Conservation (phyloP, 2,329 filamentous ascomycete genomes). For the Penicillium capsulatum region DNA sequence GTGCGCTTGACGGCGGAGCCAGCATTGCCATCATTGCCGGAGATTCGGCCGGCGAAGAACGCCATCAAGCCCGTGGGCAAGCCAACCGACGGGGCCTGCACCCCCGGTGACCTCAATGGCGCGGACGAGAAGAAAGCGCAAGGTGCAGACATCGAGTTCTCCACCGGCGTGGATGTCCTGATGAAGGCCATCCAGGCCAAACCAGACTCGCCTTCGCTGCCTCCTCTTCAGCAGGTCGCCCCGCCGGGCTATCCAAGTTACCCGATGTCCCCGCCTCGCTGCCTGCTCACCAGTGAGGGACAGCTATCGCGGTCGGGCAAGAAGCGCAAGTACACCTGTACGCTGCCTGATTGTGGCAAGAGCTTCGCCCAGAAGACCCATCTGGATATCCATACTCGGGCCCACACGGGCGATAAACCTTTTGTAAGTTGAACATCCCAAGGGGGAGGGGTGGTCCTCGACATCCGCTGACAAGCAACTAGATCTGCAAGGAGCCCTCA, state of each 20-base stretch:
- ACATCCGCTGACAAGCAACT: conserved; percentile 6
- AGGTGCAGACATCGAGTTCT: conserved; percentile 57
- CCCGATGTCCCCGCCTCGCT: conserved; percentile 22
- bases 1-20: conserved; percentile 30
- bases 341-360: conserved; percentile 69
- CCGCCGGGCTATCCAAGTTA: conserved; percentile 24
- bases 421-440: conserved; percentile 63
- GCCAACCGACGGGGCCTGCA: conserved; percentile 3
- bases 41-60: conserved; percentile 38
- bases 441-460: not conserved
- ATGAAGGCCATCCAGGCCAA: conserved; percentile 85
- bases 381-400: conserved; percentile 79
- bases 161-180: conserved; percentile 78
- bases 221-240: conserved; percentile 35
- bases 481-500: conserved; percentile 65
- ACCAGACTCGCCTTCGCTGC: conserved; percentile 33
- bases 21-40: conserved; percentile 34
- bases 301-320: conserved; percentile 34
- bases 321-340: conserved; percentile 68
- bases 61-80: conserved; percentile 29
- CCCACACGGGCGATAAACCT: conserved; percentile 85
- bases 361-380: conserved; percentile 90
- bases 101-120: not conserved
- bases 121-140: conserved; percentile 3
- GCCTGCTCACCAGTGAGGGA: conserved; percentile 31